Evolutionary conservation across 805 yeast genomes (phyloP), one percentile per base, ranked within the genome.

Genomic region (Saccharomycopsis oosterbeekiorum): DNA sequence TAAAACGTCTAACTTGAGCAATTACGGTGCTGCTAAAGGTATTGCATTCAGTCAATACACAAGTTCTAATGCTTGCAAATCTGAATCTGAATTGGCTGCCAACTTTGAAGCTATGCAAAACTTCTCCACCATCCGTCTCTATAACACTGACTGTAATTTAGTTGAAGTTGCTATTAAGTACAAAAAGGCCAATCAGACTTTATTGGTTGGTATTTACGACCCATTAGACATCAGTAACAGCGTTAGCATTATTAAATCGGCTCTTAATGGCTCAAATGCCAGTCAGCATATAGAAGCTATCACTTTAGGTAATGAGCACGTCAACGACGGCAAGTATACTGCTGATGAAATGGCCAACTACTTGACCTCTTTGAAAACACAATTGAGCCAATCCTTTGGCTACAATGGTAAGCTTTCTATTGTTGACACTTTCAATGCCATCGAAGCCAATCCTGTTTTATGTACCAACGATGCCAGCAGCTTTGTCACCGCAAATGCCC

Each of bases 401-500:
- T 94, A 89, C 88, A 69, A 80, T 63, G 99, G 99, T 73, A 83
- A 89, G 65, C 92, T 94, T 73, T 97, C 91, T 68, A 78, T 97
- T 59, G 97, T 90, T 69, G 99, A 93, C 78, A 93, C 98, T 66
- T 93, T 89, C 77, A 86, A 89, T 76, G 97, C 98, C 69, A 85
- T 88, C 73, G 84, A 90, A 74, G 82, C 86, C 84, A 90, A 93
- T 89, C 96, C 97, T 69, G 90, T 76, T 58, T 84, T 93, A 73
- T 93, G 99, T 81, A 79, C 81, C 47, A 51, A 21, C 24, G 80
- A 80, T 42, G 72, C 75, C 75, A 86, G 96, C 60, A 98, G 92
- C 80, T 91, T 90, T 84, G 80, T 89, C 74, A 97, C 97, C 64
- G 88, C 89, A 73, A 94, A 93, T 78, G 97, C 97, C 65, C 99